Evolutionary conservation across 495 filamentous ascomycete genomes (phyloP), one percentile per base, ranked within the genome.

Genomic region (Podospora conica): DNA sequence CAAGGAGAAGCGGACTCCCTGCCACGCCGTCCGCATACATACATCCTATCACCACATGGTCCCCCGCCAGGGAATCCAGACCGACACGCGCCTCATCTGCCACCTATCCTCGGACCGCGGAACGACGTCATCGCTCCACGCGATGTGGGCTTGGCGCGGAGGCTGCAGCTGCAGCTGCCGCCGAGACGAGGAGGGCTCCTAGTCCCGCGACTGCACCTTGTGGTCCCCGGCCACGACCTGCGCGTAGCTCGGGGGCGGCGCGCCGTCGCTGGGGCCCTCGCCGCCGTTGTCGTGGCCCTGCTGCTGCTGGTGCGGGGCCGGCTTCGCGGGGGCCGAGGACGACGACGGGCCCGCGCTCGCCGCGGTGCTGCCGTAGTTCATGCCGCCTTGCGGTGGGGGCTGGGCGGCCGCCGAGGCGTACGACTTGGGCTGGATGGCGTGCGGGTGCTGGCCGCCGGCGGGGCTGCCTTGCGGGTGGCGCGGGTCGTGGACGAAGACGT

Each of bases 191-290:
- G 40, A 48, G 18, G 28, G 27, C 20, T 56, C 64, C 74, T 85
- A 91, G 64, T 91, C 86, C 33, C 83, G 80, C 3, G 79, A 84
- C 84, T 96, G 93, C 53, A 96, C 80, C 83, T 97, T 97, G 74
- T 96, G 73, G 74, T 96, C 93, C 12, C 92, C 93, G 74, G 86
- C 87, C 40, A 96, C 88, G 40, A 91, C 92, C 79, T 95, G 90
- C 55, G 88, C 88, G 79, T 96, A 96, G 23, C 88, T 91, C 31
- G 92, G 92, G 57, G 91, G 91, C 22, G 83, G 67, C n/a, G 67
- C 65, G 1, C 63, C 40, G 25, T 71, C 63, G 61, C 71, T 73
- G 55, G 70, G 60, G 70, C 79, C 58, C 74, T 84, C 60, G 73
- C 84, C 62, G 80, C 84, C 20, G 76, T 72, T 67, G 40, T 70